These are phyloP conservation scores for Thermoascus crustaceus DNA, from an alignment of 2,329 filamentous ascomycete species.

Conservation along the genomic window DNA sequence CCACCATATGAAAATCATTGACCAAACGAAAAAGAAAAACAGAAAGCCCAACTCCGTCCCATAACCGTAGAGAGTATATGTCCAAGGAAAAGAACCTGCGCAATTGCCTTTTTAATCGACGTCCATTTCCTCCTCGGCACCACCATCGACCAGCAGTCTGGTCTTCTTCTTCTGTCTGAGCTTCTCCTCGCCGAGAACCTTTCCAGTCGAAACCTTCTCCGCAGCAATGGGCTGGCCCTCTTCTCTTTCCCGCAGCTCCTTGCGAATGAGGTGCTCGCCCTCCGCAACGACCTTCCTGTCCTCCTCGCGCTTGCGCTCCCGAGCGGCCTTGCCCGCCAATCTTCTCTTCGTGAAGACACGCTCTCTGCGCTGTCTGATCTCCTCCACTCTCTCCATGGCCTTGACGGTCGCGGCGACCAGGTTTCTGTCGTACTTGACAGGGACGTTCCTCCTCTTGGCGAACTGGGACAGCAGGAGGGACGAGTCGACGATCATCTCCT, in stretches of 20 bases:
- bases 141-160: slow-evolving; percentile 37
- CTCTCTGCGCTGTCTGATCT: slow-evolving; percentile 77
- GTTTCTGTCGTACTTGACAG: slow-evolving; percentile 91
- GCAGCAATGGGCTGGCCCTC: slow-evolving; percentile 33
- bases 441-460: slow-evolving; percentile 84
- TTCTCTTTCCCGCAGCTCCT: slow-evolving; percentile 53
- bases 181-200: slow-evolving; percentile 34
- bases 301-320: slow-evolving; percentile 66
- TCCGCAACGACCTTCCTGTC: slow-evolving; percentile 84
- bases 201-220: slow-evolving; percentile 28
- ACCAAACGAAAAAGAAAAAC: slow-evolving; percentile 13
- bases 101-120: slow-evolving; percentile 30
- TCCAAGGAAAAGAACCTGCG: slow-evolving; percentile 10
- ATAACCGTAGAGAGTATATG: slow-evolving; percentile 10
- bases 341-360: slow-evolving; percentile 88
- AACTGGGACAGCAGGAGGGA: slow-evolving; percentile 67
- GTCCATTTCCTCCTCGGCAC: slow-evolving; percentile 40
- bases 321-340: slow-evolving; percentile 70
- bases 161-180: slow-evolving; percentile 37
- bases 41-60: slow-evolving; percentile 18
- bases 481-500: slow-evolving; percentile 85
- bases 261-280: slow-evolving; percentile 85
- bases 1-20: slow-evolving; percentile 18
- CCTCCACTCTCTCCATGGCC: slow-evolving; percentile 83
- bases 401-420: slow-evolving; percentile 78